Base-by-base conservation (phyloP, 2,329 filamentous ascomycete genomes). In the Aureobasidium sp. region DNA sequence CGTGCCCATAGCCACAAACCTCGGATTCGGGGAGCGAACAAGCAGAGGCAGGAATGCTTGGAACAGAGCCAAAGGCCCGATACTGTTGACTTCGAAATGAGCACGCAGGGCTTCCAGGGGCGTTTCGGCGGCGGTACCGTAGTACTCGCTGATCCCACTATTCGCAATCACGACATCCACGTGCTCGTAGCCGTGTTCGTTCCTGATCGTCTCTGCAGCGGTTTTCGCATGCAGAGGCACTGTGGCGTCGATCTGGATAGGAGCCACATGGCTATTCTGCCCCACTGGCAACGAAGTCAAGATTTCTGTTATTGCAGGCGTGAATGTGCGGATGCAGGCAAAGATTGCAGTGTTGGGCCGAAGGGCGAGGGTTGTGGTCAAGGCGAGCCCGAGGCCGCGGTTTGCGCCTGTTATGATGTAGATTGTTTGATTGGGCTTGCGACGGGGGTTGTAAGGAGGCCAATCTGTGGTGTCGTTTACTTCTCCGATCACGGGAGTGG, bases 221-320 rank as follows among this genome's bases (percentile, higher is more conserved):
- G 24, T n/a, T 10, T 56, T 60, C 1, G 71, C 58, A 51, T 72
- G 70, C 1, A 61, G 56, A 6, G 66, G 61, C 3, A 65, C 64
- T 3, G 57, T 58, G 1, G 67, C 64, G 41, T 79, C 75, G 55
- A 76, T 61, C 55, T 73, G 70, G 22, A 75, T 62, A 10, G 75
- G 53, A 22, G 76, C 63, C 7, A 79, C 57, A 1, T 48, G 59
- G 32, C 66, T 74, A 12, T 59, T 62, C 2, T 60, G 29, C 17
- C 58, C 72, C 3, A 55, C 64, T 5, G 73, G 67, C 0, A 79
- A 62, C 1, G 61, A 52, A 1, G 45, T 34, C n/a, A 76, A 66
- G 1, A 62, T 56, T 19, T 60, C 53, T 0, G 68, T 66, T 0
- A 60, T 60, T 0, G 62, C 11, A 10, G 61, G 38, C 5, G 54